Base-by-base conservation (phyloP, 441 rosid species). In the Brassica balearica region DNA sequence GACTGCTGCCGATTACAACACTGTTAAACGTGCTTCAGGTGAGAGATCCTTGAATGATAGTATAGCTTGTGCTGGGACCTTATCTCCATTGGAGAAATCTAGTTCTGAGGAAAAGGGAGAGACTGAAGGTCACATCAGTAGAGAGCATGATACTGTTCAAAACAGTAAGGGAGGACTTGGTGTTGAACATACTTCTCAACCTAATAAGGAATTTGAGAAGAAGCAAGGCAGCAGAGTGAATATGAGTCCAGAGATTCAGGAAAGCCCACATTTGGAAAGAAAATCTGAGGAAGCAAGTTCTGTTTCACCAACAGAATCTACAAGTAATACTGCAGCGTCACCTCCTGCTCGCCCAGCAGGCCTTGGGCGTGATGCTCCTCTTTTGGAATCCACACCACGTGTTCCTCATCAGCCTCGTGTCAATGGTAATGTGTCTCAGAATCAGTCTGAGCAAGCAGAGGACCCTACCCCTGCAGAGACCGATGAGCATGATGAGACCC, bases 401-500 rank as follows among this genome's bases (percentile, higher is more conserved):
- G 86, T 76, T 34, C 84, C 83, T 76, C 94, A 87, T 82, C 99
- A 88, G 70, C 82, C 90, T 71, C 97, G 94, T 82, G 97, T 84
- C 46, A 93, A 93, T 82, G 97, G 97, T 61, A 77, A 89, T 69
- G 81, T 70, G 38, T 87, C 97, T 69, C 89, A 82, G 41, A 58
- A 77, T 12, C 95, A 83, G 74, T 63, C 87, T 41, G 97, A 88
- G 68, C 97, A 89, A 72, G 80, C 86, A 19, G 99, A 91, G 76
- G 97, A 91, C 10, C 75, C 91, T 73, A 65, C 90, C 17, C 86
- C 83, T 72, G 87, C 85, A 63, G 99, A 90, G 82, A 77, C 83
- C 1, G 98, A 94, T 67, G 98, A 93, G 83, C 85, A 73, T 66
- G 97, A 93, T 66, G 99, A 96, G 84, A 96, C 97, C 80, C 98